phyloP scores from a whole-genome alignment of 2,329 filamentous ascomycete genomes.

The Xylaria arbuscula region DNA sequence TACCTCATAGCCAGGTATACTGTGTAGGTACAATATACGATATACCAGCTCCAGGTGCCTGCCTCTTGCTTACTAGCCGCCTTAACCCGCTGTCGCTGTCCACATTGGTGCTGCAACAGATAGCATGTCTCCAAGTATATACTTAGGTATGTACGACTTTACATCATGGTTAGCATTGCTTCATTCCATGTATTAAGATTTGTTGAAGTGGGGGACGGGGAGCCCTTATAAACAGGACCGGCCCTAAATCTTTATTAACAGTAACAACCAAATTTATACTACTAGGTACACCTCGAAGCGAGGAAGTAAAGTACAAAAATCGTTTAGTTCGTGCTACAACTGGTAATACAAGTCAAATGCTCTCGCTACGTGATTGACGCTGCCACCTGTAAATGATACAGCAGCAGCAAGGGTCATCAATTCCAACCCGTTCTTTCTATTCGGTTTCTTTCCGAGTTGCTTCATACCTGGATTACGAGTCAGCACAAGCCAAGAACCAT shows the following conservation, averaged over 20 bases:
- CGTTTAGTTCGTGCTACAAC: not conserved
- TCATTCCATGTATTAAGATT: not conserved
- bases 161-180: not conserved
- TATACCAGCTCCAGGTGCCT: too few relatives aligned
- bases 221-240: not conserved
- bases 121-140: too few relatives aligned
- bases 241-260: slow-evolving; percentile 9
- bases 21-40: too few relatives aligned
- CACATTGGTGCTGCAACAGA: too few relatives aligned
- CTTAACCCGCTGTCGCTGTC: too few relatives aligned
- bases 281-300: not conserved
- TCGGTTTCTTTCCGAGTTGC: slow-evolving; percentile 65
- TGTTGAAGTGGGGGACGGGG: not conserved
- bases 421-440: slow-evolving; percentile 28
- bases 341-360: slow-evolving; percentile 11
- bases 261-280: not conserved
- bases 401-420: not conserved
- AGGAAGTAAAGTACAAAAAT: not conserved
- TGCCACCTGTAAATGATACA: slow-evolving; percentile 16
- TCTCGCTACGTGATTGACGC: slow-evolving; percentile 5
- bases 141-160: too few relatives aligned
- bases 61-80: too few relatives aligned
- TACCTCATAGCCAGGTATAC: not conserved
- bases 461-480: slow-evolving; percentile 66
- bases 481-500: slow-evolving; percentile 44